These are phyloP conservation scores for Lichtheimia ramosa DNA, from an alignment of 371 early-diverging fungal species.

Conservation along the genomic window DNA sequence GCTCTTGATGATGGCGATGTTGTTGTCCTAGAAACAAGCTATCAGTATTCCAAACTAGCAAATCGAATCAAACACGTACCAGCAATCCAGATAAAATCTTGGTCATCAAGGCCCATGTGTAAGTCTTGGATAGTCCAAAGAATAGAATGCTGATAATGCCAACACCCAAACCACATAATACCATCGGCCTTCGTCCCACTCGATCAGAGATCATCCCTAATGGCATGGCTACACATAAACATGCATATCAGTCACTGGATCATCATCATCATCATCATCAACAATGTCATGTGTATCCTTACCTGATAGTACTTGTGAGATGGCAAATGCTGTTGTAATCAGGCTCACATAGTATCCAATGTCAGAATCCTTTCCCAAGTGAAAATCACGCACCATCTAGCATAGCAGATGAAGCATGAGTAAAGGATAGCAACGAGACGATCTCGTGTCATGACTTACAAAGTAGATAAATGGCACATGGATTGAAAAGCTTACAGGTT, in stretches of 20 bases:
- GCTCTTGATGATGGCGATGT: conserved; percentile 81
- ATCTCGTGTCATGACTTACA: conserved; percentile 16
- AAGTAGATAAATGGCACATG: conserved; percentile 63
- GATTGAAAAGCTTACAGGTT: conserved; percentile 63
- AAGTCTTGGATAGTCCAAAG: conserved; percentile 77
- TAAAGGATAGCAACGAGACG: background rate
- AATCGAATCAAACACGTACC: conserved; percentile 10
- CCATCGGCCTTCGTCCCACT: conserved; percentile 72
- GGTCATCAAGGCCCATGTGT: conserved; percentile 65
- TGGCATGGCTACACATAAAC: conserved; percentile 30
- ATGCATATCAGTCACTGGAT: background rate
- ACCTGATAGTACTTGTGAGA: conserved; percentile 63
- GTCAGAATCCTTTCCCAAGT: conserved; percentile 49
- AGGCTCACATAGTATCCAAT: conserved; percentile 72
- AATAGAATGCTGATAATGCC: conserved; percentile 64
- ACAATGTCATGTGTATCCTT: conserved; percentile 16
- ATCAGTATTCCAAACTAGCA: background rate
- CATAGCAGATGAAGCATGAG: background rate
- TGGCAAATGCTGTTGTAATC: conserved; percentile 62
- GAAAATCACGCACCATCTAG: conserved; percentile 64
- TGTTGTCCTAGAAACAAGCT: conserved; percentile 50
- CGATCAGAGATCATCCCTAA: conserved; percentile 74
- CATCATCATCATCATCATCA: too few species aligned
- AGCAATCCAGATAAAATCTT: conserved; percentile 77
- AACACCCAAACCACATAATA: conserved; percentile 77